Base-by-base conservation (phyloP, 352 stramenopile genomes). In the Halophytophthora batemanensis region DNA sequence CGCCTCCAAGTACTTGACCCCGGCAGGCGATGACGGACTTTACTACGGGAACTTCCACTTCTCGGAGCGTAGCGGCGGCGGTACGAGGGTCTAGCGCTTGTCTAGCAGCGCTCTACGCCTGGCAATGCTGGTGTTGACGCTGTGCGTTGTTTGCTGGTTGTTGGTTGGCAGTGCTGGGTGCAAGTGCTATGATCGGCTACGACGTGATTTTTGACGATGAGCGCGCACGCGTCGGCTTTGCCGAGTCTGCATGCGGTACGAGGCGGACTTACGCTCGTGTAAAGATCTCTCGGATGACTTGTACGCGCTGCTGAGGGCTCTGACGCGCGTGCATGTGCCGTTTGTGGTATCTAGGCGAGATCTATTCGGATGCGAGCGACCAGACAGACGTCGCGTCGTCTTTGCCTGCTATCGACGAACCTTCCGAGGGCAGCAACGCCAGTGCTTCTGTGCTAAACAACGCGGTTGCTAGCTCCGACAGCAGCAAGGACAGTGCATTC, bases 131-230 rank as follows among this genome's bases (percentile, higher is more conserved):
- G 10, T 3, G 28, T 2, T 39, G 25, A 25, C 23, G 10, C 35
- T 7, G 42, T 10, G 8, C 14, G 13, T 48, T 2, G 7, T 2
- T 39, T 28, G 36, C 42, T 10, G 3, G 15, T 39, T 18, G 53
- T 11, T 53, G 15, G 51, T 10, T 12, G 42, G 5, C 36, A 92
- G 84, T 95, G 15, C 60, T 95, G 31, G 84, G 84, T 15, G 80
- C 82, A 0, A 91, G 78, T 43, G 72, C 66, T 5, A 93, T 95
- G 84, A 44, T 92, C 21, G 84, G 84, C 2, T 85, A 86, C 34
- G 72, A 95, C 22, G 82, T 93, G n/a, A 84, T 95, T 17, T 95
- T 95, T 51, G 84, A 95, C 56, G 56, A 60, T 31, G 82, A 90
- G 45, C 77, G 74, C 53, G 72, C 83, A 6, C 77, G 80, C n/a